phyloP scores from a whole-genome alignment of 2,329 filamentous ascomycete genomes.

The Neocucurbitaria cava region DNA sequence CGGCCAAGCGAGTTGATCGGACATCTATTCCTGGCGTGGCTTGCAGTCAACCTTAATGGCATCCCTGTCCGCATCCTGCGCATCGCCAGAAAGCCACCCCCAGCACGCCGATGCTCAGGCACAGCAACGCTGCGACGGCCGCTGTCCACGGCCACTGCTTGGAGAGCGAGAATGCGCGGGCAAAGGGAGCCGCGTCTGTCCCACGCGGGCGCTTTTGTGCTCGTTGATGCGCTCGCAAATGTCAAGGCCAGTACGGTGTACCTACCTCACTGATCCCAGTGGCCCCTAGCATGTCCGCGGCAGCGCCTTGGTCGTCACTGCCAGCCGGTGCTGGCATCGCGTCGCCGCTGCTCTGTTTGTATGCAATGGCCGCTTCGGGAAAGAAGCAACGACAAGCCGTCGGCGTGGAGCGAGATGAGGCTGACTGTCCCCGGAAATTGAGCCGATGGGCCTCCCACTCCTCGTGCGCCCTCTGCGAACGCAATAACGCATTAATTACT shows the following conservation, averaged over 20 bases:
- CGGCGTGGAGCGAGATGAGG: constrained; percentile 3
- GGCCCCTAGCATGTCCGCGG: no score
- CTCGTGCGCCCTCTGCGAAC: not conserved
- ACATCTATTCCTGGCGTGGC: constrained; percentile 50
- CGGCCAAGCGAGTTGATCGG: constrained; percentile 34
- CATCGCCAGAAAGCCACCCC: constrained; percentile 39
- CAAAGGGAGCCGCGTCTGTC: constrained; percentile 26
- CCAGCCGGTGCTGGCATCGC: no score
- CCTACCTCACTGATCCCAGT: no score
- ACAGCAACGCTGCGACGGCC: constrained; percentile 21
- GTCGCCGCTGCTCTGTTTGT: constrained; percentile 25
- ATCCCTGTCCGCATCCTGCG: constrained; percentile 37
- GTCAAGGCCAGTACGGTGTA: constrained; percentile 14
- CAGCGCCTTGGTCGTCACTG: constrained; percentile 20
- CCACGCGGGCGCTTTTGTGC: constrained; percentile 28
- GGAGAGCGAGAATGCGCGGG: constrained; percentile 16
- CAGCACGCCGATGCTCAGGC: constrained; percentile 25
- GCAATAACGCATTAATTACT: not conserved
- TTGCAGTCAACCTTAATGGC: constrained; percentile 47
- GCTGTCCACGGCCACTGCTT: constrained; percentile 4
- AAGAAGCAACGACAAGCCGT: constrained; percentile 19
- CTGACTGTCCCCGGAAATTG: constrained; percentile 12
- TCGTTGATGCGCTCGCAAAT: constrained; percentile 7
- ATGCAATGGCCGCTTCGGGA: constrained; percentile 18
- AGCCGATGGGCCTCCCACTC: constrained; percentile 6